Conservation (phyloP, 495 filamentous ascomycete genomes). For the Chlorociboria aeruginascens region DNA sequence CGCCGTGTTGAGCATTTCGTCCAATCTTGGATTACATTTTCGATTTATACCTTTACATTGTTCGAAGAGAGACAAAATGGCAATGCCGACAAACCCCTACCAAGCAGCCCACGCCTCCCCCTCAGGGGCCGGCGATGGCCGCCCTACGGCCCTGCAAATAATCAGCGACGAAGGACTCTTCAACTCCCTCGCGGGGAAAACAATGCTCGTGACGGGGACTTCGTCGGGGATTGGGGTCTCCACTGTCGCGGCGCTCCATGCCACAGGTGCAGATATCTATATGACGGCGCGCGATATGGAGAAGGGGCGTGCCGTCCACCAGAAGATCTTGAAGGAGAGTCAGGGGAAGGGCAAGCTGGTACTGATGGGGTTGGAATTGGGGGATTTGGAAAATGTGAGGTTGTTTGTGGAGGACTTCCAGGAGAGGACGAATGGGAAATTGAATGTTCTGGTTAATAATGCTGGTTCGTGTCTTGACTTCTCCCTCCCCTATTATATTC, state of each 20-base stretch:
- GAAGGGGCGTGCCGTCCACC: slow-evolving; percentile 24
- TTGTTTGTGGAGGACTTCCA: slow-evolving; percentile 16
- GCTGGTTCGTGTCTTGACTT: slow-evolving; percentile 27
- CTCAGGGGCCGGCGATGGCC: background rate
- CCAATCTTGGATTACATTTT: too few relatives aligned
- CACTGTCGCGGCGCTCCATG: slow-evolving; percentile 30
- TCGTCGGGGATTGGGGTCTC: slow-evolving; percentile 39
- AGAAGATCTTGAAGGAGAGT: slow-evolving; percentile 14
- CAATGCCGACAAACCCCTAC: background rate
- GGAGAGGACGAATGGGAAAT: background rate
- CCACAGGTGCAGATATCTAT: slow-evolving; percentile 35
- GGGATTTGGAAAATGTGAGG: slow-evolving; percentile 18
- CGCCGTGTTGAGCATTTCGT: too few relatives aligned
- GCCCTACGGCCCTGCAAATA: slow-evolving; percentile 31
- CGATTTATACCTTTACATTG: too few relatives aligned
- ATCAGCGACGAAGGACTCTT: slow-evolving; percentile 33
- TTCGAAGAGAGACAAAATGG: background rate
- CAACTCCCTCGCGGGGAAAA: slow-evolving; percentile 29
- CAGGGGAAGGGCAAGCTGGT: slow-evolving; percentile 14
- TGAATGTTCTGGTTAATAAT: slow-evolving; percentile 46
- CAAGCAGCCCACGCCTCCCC: background rate
- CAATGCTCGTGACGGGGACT: slow-evolving; percentile 36
- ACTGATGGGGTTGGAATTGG: slow-evolving; percentile 18
- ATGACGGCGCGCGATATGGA: slow-evolving; percentile 27
- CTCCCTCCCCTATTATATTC: too few relatives aligned